Conservation (phyloP, 331 rosid genomes). For the Malus hybrid region DNA sequence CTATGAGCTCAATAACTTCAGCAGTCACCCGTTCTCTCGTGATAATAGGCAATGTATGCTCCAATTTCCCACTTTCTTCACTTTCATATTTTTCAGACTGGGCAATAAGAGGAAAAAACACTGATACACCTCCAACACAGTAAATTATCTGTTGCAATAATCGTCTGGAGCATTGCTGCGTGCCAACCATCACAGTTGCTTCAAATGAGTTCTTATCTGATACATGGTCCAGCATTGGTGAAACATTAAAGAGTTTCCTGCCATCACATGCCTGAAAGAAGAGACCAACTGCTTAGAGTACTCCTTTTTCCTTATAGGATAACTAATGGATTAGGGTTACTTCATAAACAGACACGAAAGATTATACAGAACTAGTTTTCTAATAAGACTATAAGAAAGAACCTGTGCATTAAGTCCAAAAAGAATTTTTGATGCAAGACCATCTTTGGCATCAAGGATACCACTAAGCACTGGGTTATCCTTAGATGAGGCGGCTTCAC, state of each 20-base stretch:
- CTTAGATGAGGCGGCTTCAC: slow-evolving; percentile 61
- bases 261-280: slow-evolving; percentile 84
- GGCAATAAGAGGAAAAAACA: slow-evolving; percentile 84
- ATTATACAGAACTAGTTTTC: neutral
- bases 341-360: neutral
- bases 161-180: slow-evolving; percentile 90
- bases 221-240: slow-evolving; percentile 55
- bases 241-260: slow-evolving; percentile 81
- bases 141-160: slow-evolving; percentile 85
- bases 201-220: slow-evolving; percentile 68
- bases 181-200: slow-evolving; percentile 77
- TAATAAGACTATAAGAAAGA: neutral
- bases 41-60: slow-evolving; percentile 24
- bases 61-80: slow-evolving; percentile 43
- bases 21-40: slow-evolving; percentile 53
- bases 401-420: slow-evolving; percentile 99
- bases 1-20: slow-evolving; percentile 84
- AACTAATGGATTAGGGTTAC: neutral
- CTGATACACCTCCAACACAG: slow-evolving; percentile 97
- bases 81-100: slow-evolving; percentile 58
- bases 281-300: slow-evolving; percentile 6
- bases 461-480: slow-evolving; percentile 66
- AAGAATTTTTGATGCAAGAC: slow-evolving; percentile 74
- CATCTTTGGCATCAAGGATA: slow-evolving; percentile 82
- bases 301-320: neutral